Evolutionary conservation across 1,284 basidiomycete genomes (phyloP), one percentile per base, ranked within the genome.

Genomic region (Inonotus obliquus): DNA sequence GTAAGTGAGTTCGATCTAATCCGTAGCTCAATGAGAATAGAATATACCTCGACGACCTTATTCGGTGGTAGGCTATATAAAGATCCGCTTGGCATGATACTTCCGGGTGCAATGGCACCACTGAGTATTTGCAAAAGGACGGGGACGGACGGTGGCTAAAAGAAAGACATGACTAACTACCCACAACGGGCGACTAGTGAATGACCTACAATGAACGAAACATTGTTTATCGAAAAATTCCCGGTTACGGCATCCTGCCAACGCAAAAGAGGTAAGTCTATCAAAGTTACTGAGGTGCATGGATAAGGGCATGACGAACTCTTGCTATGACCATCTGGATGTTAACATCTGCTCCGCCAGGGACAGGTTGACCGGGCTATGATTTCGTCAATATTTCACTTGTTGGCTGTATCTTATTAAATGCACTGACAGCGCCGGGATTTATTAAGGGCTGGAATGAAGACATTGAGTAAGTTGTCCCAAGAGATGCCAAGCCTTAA

Each of bases 111-210:
- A 27, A 67, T 59, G 6, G 71, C 66, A 1, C 75, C 75, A 52
- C 70, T 74, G 41, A 76, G 61, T 51, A 77, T 74, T 65, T 76
- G 75, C 3, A 77, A 69, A 2, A 78, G 68, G 6, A 74, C 70
- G 1, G 75, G 75, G 9, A 74, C 67, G 21, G 62, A 66, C 0
- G 73, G 74, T 1, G 69, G 61, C 51, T 52, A 19, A 1, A 27
- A 27, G 17, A 11, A 17, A 19, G 5, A 32, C 17, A 35, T 52
- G 49, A 51, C n/a, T 10, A 23, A 13, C 23, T 29, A n/a, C 13
- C 14, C 13, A 51, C 19, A 11, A 27, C 5, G 23, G 49, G 25
- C 10, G 21, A 51, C 10, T 11, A 27, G n/a, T n/a, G 2, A 1
- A 51, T 25, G 23, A 35, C 14, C 32, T 27, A 52, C 51, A 1